Evolutionary conservation across 2,329 filamentous ascomycete species (phyloP), one percentile per base, ranked within the genome.

Genomic region (Leptographium wingfieldii): DNA sequence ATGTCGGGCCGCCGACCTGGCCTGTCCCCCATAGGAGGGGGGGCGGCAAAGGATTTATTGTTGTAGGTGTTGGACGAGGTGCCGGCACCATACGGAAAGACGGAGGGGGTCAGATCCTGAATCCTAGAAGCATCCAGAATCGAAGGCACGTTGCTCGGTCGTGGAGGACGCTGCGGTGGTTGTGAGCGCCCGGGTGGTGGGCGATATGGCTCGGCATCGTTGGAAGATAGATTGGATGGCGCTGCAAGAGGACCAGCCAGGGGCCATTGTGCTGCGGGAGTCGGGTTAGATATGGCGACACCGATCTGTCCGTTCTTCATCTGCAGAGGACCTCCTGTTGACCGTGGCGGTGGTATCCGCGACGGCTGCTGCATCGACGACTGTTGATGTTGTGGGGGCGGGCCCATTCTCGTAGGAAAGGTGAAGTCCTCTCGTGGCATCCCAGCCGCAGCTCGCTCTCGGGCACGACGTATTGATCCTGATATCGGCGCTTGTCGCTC

Each of bases 131-230:
- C 74, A 65, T 85, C 81, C 29, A 83, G 70, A 40, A 84, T 78
- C 0, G 81, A 84, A 11, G 81, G 81, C 2, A 84, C 80, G 62
- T 75, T 70, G 65, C 81, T 85, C 9, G 83, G 82, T 46, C 83
- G 77, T 12, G 80, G 80, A 11, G 83, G 83, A 63, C 82, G 75
- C 67, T 78, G 80, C 25, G 83, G 83, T 29, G 80, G 76, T 48
- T 76, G 72, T 43, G 76, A 76, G 62, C 74, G 73, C 54, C 76
- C 76, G n/a, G 76, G 71, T 19, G 79, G 77, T 58, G 80, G 76
- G 66, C 75, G 74, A 63, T 82, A 82, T 25, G 75, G 72, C 58
- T 75, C 73, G 22, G 70, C 59, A 49, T 73, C 71, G 46, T 14
- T 5, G 16, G 72, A 66, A n/a, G 33, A 35, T 35, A 10, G 33